Conservation (phyloP, 2,329 filamentous ascomycete genomes). For the Apiospora kogelbergensis region DNA sequence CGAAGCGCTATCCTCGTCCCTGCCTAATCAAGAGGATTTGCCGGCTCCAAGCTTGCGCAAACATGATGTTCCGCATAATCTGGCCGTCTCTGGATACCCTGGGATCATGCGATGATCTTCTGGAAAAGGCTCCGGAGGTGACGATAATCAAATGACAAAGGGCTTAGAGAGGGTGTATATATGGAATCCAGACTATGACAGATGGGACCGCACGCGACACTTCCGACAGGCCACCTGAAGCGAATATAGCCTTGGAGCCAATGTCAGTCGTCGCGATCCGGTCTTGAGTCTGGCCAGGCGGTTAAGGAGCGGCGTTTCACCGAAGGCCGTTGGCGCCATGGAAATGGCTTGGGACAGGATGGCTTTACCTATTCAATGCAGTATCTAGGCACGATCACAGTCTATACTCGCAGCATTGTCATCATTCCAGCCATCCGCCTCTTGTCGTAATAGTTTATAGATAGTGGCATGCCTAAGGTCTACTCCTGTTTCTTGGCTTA, state of each 20-base stretch:
- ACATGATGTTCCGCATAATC: background rate
- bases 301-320: background rate
- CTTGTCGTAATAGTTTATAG: background rate
- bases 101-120: background rate
- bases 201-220: background rate
- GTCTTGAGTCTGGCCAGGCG: slow-evolving; percentile 4
- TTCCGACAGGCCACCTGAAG: background rate
- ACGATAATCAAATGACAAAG: background rate
- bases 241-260: background rate
- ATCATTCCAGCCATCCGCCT: background rate
- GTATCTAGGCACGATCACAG: background rate
- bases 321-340: background rate
- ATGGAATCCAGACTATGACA: background rate
- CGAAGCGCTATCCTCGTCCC: slow-evolving; percentile 1
- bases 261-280: background rate
- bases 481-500: background rate
- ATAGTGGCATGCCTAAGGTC: background rate
- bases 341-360: background rate
- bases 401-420: slow-evolving; percentile 3
- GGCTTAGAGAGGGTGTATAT: background rate
- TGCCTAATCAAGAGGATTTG: background rate
- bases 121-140: background rate
- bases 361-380: background rate
- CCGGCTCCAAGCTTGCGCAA: background rate
- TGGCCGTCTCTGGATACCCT: background rate